These are phyloP conservation scores for Elaeagnus macrophylla DNA, from an alignment of 306 rosid species.

Conservation along the genomic window DNA sequence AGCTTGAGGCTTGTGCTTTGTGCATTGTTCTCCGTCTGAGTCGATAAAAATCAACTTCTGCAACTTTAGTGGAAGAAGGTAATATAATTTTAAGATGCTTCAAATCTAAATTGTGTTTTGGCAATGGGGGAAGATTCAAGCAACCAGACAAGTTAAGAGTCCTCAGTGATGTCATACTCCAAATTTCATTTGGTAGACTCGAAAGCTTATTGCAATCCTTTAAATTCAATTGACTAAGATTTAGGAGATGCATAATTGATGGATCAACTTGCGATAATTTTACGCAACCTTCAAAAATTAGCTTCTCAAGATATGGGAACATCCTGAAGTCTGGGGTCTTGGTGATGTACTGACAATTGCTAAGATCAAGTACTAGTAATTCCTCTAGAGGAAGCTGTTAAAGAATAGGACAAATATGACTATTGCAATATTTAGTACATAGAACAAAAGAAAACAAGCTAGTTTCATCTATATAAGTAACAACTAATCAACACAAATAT, in stretches of 20 bases:
- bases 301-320: constrained; percentile 8
- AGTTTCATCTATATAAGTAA: too few species aligned
- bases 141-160: constrained; percentile 5
- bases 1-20: too few species aligned
- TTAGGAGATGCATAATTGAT: not conserved
- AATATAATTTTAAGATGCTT: too few species aligned
- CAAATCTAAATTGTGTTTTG: too few species aligned
- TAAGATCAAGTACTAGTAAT: not conserved
- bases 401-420: too few species aligned
- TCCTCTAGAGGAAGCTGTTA: constrained; percentile 2
- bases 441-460: too few species aligned
- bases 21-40: too few species aligned
- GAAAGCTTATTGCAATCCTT: constrained; percentile 4
- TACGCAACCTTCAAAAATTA: constrained; percentile 5
- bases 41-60: too few species aligned
- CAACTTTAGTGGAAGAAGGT: too few species aligned
- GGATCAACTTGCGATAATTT: not conserved
- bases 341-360: constrained; percentile 1
- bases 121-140: constrained; percentile 1
- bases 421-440: too few species aligned
- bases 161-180: not conserved
- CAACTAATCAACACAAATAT: too few species aligned
- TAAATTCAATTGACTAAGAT: constrained; percentile 4
- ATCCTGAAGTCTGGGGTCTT: not conserved
- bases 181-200: not conserved